Base-by-base conservation (phyloP, 1,284 basidiomycete genomes). In the Tilletia indica region DNA sequence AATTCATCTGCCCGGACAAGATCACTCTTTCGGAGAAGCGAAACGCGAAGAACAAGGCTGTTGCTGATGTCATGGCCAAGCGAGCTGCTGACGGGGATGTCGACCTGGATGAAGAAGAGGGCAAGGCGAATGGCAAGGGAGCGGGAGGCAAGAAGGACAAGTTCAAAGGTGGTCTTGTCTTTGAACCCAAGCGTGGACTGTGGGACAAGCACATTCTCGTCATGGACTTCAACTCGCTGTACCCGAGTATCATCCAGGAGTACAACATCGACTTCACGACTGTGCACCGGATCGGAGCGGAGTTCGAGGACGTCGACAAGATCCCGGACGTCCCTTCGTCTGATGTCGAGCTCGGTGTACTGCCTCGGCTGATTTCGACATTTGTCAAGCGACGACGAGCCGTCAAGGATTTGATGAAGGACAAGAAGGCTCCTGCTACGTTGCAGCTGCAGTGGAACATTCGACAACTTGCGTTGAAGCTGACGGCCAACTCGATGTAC, bases 251-350 rank as follows among this genome's bases (percentile, higher is more conserved):
- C 86, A 99, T 99, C 72, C 97, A 99, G 82, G 97, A 99, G 87
- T 99, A 93, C 86, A 99, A 99, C 83, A 98, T 99, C 80, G 95
- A 99, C 85, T 99, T 99, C 81, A 99, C 97, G 8, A 99, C 97
- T 0, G 91, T 99, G 36, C 92, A 94, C 63, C 89, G 89, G 48
- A 75, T 82, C 51, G 86, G 86, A 21, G 90, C 89, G 70, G 89
- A 91, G 69, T 21, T 71, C 5, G 75, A 74, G 36, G 71, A 74
- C 48, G 72, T 71, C 31, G 82, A 83, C 90, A 91, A 91, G 78
- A 92, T 97, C 68, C 94, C 96, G 0, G 93, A 97, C 68, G 90
- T 94, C 6, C 95, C 96, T 0, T 85, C 89, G 2, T 86, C 89
- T 3, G 90, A 91, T 21, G 87, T 91, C 0, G 85, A 88, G 0